Base-by-base conservation (phyloP, 1,139 yeast genomes). In the Eremothecium gossypii region DNA sequence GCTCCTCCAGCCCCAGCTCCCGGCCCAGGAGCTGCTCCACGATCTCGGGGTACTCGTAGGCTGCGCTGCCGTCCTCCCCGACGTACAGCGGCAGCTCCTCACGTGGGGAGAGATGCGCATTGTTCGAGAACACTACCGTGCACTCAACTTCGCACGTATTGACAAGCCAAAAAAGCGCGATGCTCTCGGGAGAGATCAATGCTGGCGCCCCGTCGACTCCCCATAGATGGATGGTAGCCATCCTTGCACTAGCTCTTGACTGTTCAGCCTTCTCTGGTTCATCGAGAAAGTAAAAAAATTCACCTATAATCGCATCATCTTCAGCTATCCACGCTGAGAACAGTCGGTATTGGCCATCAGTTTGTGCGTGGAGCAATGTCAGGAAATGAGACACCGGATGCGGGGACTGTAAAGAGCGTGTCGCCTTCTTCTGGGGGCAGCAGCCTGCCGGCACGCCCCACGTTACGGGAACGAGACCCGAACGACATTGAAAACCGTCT, bases 71-170 rank as follows among this genome's bases (percentile, higher is more conserved):
- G 1, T 57, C 60, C 8, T 58, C 61, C 9, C 41, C 42, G 4
- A 59, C 54, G 38, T 83, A 61, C 2, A 76, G 67, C 0, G 95
- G 95, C 29, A 85, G 63, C 39, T 65, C 66, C 2, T 73, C 73
- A 9, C 67, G 66, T 10, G 67, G 66, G 1, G 86, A 73, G 12
- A 77, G 47, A 50, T 74, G 73, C n/a, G 80, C 73, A 36, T 59
- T 59, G 38, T 59, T 59, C 1, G 61, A 54, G 33, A 51, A 57
- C 20, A 58, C 60, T 2, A 59, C 30, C 27, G 52, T 54, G 3
- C 47, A 4, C 9, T 27, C 30, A 13, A 35, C 33, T 17, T n/a
- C 9, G 7, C 26, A 36, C 8, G 38, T 30, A 13, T 41, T 36
- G 27, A 57, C 28, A 36, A 48, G 48, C 61, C 63, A 57, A 38